Percentiles rank a stretch among this genome's conserved stretches.
phyloP scores from a whole-genome alignment of 2,329 filamentous ascomycete species.

The Sporothrix variecibatus region DNA sequence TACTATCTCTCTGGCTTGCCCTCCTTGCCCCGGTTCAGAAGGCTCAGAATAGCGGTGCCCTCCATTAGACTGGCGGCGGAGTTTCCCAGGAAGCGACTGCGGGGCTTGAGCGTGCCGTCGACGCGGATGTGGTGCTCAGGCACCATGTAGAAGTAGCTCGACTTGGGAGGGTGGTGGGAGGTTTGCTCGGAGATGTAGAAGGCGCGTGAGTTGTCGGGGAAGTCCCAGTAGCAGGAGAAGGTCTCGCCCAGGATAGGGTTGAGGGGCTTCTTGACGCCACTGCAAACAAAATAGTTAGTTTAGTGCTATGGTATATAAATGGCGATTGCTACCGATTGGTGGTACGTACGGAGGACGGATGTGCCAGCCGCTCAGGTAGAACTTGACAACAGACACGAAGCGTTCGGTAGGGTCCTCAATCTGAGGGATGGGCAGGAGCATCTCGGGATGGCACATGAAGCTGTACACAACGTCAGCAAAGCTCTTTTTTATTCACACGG shows the following conservation, averaged over 20 bases:
- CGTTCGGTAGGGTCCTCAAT: slow-evolving; percentile 87
- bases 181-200: slow-evolving; percentile 99
- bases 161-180: slow-evolving; percentile 97
- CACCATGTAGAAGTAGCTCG: slow-evolving; percentile 98
- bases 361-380: slow-evolving; percentile 98
- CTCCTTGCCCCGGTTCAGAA: slow-evolving; percentile 74
- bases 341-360: slow-evolving; percentile 86
- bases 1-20: slow-evolving; percentile 83
- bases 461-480: slow-evolving; percentile 48
- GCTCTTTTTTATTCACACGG: slow-evolving; percentile 23
- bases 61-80: slow-evolving; percentile 99
- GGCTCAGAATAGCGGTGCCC: slow-evolving; percentile 81
- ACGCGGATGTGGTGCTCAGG: slow-evolving; percentile 92
- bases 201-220: slow-evolving; percentile 77
- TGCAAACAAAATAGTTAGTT: slow-evolving; percentile 41
- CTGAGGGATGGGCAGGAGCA: slow-evolving; percentile 80
- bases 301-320: no score
- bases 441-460: slow-evolving; percentile 99
- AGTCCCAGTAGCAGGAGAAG: slow-evolving; percentile 95
- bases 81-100: slow-evolving; percentile 94
- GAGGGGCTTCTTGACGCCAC: slow-evolving; percentile 95
- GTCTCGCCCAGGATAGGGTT: slow-evolving; percentile 96
- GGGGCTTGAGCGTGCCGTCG: slow-evolving; percentile 90
- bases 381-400: slow-evolving; percentile 95
- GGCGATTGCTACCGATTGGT: no score